Conservation (phyloP, 2,329 filamentous ascomycete genomes). For the Sarocladium strictum region DNA sequence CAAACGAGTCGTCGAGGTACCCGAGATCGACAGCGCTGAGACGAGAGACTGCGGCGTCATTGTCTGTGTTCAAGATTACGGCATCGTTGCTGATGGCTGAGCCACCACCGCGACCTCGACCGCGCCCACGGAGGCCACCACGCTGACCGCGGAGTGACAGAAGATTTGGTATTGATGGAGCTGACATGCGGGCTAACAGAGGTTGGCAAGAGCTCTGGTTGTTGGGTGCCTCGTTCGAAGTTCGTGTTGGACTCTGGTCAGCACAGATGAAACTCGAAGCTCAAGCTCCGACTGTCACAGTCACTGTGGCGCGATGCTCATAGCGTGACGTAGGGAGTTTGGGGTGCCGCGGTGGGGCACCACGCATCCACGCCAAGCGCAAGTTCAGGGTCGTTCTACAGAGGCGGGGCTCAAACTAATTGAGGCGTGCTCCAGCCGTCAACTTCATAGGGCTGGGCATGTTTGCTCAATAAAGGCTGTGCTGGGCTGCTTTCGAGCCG, state of each 20-base stretch:
- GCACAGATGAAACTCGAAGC: neutral
- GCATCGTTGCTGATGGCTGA: slow-evolving; percentile 52
- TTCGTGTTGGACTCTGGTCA: neutral
- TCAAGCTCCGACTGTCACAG: neutral
- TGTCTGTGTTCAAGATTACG: slow-evolving; percentile 82
- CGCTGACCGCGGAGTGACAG: slow-evolving; percentile 47
- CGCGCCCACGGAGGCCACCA: slow-evolving; percentile 33
- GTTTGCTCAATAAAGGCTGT: too few relatives aligned
- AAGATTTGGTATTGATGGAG: slow-evolving; percentile 74
- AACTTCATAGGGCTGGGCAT: neutral
- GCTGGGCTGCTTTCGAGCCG: too few relatives aligned
- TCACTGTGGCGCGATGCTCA: neutral
- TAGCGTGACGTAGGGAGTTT: neutral
- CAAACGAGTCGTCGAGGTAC: slow-evolving; percentile 80
- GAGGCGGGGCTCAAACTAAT: neutral
- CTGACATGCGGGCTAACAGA: slow-evolving; percentile 48
- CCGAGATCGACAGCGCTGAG: slow-evolving; percentile 82
- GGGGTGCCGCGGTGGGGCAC: neutral
- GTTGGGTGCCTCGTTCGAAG: neutral
- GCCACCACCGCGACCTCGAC: slow-evolving; percentile 29
- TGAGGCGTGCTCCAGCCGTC: neutral
- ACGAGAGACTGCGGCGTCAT: slow-evolving; percentile 82
- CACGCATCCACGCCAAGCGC: neutral
- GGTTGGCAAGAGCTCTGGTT: neutral
- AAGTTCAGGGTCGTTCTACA: neutral